Percentiles rank a stretch among this genome's conserved stretches.
Conservation (phyloP, 1,284 basidiomycete genomes). For the Boletus smithii region DNA sequence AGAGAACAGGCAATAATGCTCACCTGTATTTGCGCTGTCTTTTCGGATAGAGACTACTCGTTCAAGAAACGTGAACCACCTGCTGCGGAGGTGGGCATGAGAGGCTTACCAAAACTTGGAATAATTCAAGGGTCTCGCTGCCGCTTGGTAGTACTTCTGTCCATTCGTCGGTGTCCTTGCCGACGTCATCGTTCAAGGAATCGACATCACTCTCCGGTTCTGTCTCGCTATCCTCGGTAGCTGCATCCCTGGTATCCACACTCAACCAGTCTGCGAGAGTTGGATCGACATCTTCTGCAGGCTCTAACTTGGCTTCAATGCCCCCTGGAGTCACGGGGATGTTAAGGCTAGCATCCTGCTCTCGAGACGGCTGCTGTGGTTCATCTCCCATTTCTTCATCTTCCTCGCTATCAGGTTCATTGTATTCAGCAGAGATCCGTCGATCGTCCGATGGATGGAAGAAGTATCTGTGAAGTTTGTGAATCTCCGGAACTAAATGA, state of each 20-base stretch:
- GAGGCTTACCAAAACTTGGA: conserved; percentile 23
- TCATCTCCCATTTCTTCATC: conserved; percentile 26
- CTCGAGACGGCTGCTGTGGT: conserved; percentile 8
- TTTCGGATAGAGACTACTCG: conserved; percentile 18
- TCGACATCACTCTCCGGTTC: conserved; percentile 65
- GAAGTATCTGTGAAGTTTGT: conserved; percentile 54
- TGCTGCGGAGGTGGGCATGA: background rate
- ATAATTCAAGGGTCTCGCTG: conserved; percentile 26
- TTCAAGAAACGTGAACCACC: background rate
- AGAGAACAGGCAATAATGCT: background rate
- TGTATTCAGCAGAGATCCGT: conserved; percentile 42
- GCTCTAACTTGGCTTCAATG: conserved; percentile 27
- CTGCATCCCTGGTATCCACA: conserved; percentile 33
- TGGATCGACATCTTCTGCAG: conserved; percentile 41
- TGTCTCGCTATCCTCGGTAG: conserved; percentile 33
- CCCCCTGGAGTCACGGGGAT: conserved; percentile 25
- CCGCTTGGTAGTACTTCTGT: conserved; percentile 18
- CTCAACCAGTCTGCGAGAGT: conserved; percentile 64
- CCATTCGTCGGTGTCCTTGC: conserved; percentile 36
- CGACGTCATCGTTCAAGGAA: conserved; percentile 62
- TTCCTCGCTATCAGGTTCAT: conserved; percentile 36
- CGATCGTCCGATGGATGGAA: conserved; percentile 60
- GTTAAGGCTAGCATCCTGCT: conserved; percentile 13
- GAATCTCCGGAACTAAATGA: background rate
- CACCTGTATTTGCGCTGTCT: conserved; percentile 12